phyloP scores from a whole-genome alignment of 2,329 filamentous ascomycete species.

The Trichoderma breve region DNA sequence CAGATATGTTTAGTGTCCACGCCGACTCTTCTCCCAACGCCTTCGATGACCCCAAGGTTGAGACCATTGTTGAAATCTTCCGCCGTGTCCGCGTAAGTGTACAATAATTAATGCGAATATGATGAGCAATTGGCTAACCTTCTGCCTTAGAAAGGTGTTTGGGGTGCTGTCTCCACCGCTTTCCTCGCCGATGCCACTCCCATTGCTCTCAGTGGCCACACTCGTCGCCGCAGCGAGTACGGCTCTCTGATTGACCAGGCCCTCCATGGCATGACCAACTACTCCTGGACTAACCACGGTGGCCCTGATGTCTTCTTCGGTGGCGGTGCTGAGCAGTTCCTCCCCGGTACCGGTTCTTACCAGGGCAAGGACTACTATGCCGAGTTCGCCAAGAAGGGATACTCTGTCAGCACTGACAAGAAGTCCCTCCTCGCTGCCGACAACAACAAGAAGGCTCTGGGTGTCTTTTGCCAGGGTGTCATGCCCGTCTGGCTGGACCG shows the following conservation, averaged over 20 bases:
- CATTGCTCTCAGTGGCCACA: constrained; percentile 71
- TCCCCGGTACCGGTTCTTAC: constrained; percentile 62
- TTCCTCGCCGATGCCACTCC: constrained; percentile 80
- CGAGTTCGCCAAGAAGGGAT: constrained; percentile 69
- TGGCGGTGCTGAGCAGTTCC: constrained; percentile 79
- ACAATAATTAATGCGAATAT: not conserved
- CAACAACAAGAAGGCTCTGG: constrained; percentile 63
- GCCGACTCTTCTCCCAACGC: constrained; percentile 69
- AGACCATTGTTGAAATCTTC: constrained; percentile 78
- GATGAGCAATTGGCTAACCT: constrained; percentile 16
- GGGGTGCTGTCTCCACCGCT: constrained; percentile 74
- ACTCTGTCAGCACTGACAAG: constrained; percentile 71
- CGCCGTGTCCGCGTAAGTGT: constrained; percentile 62
- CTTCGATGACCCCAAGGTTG: constrained; percentile 83
- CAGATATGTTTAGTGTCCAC: constrained; percentile 53
- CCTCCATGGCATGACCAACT: constrained; percentile 73
- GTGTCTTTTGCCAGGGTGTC: constrained; percentile 72
- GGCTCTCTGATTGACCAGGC: constrained; percentile 73
- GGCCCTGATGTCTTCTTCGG: constrained; percentile 82
- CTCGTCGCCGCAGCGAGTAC: constrained; percentile 66
- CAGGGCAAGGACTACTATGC: constrained; percentile 75
- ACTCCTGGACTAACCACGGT: constrained; percentile 72
- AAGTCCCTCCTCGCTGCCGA: constrained; percentile 61
- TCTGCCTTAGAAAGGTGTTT: constrained; percentile 46
- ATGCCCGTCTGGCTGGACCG: constrained; percentile 85